Base-by-base conservation (phyloP, 2,329 filamentous ascomycete genomes). In the Colletotrichum godetiae region DNA sequence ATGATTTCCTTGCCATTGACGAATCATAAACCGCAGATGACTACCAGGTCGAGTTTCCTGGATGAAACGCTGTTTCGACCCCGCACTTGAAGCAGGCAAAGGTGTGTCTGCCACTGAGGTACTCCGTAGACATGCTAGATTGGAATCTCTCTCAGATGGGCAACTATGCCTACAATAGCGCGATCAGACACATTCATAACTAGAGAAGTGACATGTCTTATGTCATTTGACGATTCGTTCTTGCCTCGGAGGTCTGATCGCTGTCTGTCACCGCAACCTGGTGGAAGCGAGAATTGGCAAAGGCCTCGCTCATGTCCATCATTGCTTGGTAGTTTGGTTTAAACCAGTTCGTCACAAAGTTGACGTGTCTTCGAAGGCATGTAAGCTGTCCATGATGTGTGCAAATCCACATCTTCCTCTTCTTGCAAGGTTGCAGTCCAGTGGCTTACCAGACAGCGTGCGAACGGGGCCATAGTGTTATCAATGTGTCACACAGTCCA, bases 51-150 rank as follows among this genome's bases (percentile, higher is more conserved):
- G n/a, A 52, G 12, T 57, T 42, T 24, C 22, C 35, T 59, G 53
- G 60, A 60, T 49, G 33, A 56, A 49, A 65, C 33, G 66, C 35
- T 57, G 71, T 73, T 73, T 73, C 71, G 72, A 73, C 71, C 67
- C 56, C 67, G 67, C 71, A 73, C 60, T 72, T 61, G 46, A 62
- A 67, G 61, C 37, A 42, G 61, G 49, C 37, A 35, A 66, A n/a
- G 67, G 42, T 49, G 56, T 24, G 42, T 35, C 37, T 19, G 37
- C 37, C 37, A 42, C 37, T 15, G 27, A 29, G 27, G 27, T 42
- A 42, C 37, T 42, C 15, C 37, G n/a, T 15, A 49, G 11, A 19
- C 46, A 49, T 33, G 27, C 60, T 49, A 22, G 12, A 35, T 22
- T 24, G 6, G 46, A 13, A n/a, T 15, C 19, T 15, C n/a, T 22